These are phyloP conservation scores for Plasmodium gallinaceum DNA, from an alignment of 169 alveolate genomes.

Conservation along the genomic window DNA sequence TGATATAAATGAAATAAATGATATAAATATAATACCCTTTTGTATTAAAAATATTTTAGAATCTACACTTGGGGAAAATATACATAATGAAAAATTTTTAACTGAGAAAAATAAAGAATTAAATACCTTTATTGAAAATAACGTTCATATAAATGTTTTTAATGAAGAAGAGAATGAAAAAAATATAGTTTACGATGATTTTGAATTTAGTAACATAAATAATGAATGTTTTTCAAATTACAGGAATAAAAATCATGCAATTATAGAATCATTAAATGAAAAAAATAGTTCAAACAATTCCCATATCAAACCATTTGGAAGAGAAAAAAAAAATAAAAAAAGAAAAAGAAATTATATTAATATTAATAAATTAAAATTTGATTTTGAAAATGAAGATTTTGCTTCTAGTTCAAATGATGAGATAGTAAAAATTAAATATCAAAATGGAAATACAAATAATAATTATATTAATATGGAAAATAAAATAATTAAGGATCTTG, in stretches of 20 bases:
- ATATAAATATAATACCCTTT: constrained; percentile 45
- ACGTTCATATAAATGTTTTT: constrained; percentile 16
- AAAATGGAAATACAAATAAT: not conserved
- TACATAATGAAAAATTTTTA: constrained; percentile 30
- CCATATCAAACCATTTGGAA: not conserved
- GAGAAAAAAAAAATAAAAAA: constrained; percentile 16
- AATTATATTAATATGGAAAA: constrained; percentile 39
- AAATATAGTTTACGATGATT: constrained; percentile 18
- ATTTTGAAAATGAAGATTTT: constrained; percentile 62
- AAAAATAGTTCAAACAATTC: not conserved
- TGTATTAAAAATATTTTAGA: constrained; percentile 60
- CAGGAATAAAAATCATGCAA: not conserved
- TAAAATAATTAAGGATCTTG: constrained; percentile 33
- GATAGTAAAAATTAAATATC: constrained; percentile 16
- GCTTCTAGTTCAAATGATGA: constrained; percentile 35
- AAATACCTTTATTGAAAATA: constrained; percentile 35
- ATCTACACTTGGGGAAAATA: constrained; percentile 35
- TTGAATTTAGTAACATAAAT: constrained; percentile 17
- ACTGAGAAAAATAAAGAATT: constrained; percentile 48
- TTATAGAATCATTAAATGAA: constrained; percentile 11
- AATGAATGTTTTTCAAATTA: constrained; percentile 16
- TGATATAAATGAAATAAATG: constrained; percentile 53
- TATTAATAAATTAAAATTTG: constrained; percentile 50
- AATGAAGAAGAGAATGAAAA: constrained; percentile 1
- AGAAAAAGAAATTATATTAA: constrained; percentile 59